Base-by-base conservation (phyloP, 345 rosid genomes). In the Leavenworthia alabamica region DNA sequence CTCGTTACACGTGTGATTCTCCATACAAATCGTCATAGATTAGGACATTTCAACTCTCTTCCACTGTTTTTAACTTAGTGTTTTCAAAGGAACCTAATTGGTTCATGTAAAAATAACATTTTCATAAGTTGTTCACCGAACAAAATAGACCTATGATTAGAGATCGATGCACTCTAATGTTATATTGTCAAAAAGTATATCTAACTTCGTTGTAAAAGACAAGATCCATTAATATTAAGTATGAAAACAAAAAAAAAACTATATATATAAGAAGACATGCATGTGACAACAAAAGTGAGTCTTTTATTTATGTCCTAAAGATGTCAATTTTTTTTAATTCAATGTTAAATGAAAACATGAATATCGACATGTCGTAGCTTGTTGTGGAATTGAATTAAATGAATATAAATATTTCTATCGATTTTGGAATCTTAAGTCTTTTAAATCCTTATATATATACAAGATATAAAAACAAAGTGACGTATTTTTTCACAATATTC, bases 101-200 rank as follows among this genome's bases (percentile, higher is more conserved):
- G 26, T 52, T 44, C 13, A 24, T 60, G 8, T 59, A 52, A 14
- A 60, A 60, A n/a, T 52, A 69, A 60, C 33, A 61, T 43, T 60
- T 60, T 61, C 22, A 32, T 37, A 45, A 54, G 68, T 70, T 62
- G 74, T 70, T 62, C 68, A 61, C 74, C 74, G 45, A 61, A 53
- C 68, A 44, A 61, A 69, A 45, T 68, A 54, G 46, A 46, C 62
- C 24, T 61, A 60, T 68, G 11, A 52, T 26, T 33, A 44, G 2
- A 20, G 22, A 20, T n/a, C n/a, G 22, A 20, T 20, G 22, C 22
- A 20, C 22, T 20, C 22, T 52, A 10, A 6, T 31, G 43, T 15
- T 40, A 7, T 40, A 7, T 63, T 35, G 13, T 28, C 26, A 6
- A 16, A 9, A 27, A 49, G 4, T 15, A 1, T 10, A 23, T n/a